phyloP scores from a whole-genome alignment of 805 yeast genomes.

The Schizosaccharomyces cryophilus region DNA sequence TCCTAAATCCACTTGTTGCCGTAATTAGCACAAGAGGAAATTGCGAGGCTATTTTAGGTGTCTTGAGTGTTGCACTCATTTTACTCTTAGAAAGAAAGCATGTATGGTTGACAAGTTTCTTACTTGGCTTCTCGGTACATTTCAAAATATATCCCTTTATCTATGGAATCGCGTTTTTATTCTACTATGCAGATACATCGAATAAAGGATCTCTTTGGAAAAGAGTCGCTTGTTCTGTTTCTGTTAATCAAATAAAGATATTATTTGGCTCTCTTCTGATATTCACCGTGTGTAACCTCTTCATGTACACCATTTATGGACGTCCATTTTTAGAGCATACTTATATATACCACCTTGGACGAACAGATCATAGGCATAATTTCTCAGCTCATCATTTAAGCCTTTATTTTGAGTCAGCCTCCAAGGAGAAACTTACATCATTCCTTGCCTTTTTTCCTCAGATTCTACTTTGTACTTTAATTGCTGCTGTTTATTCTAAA shows the following conservation, averaged over 20 bases:
- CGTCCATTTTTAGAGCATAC: slow-evolving; percentile 49
- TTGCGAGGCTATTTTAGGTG: slow-evolving; percentile 70
- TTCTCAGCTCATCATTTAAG: slow-evolving; percentile 67
- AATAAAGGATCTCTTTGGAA: not conserved
- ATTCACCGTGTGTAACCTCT: slow-evolving; percentile 22
- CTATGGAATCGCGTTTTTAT: slow-evolving; percentile 47
- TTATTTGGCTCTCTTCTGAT: slow-evolving; percentile 12
- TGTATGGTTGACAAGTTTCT: slow-evolving; percentile 19
- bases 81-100: slow-evolving; percentile 6
- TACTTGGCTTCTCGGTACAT: slow-evolving; percentile 62
- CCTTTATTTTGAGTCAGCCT: slow-evolving; percentile 19
- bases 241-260: not conserved
- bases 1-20: slow-evolving; percentile 81
- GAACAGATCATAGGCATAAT: slow-evolving; percentile 87
- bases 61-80: slow-evolving; percentile 29
- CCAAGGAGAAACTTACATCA: slow-evolving; percentile 14
- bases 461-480: slow-evolving; percentile 28
- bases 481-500: slow-evolving; percentile 29
- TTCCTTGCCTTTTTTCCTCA: slow-evolving; percentile 70
- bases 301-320: slow-evolving; percentile 27
- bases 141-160: slow-evolving; percentile 81
- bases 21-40: slow-evolving; percentile 86
- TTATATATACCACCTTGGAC: slow-evolving; percentile 54
- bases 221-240: not conserved
- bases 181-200: slow-evolving; percentile 13